These are phyloP conservation scores for Ogataea parapolymorpha DNA, from an alignment of 805 yeast species.

Conservation along the genomic window DNA sequence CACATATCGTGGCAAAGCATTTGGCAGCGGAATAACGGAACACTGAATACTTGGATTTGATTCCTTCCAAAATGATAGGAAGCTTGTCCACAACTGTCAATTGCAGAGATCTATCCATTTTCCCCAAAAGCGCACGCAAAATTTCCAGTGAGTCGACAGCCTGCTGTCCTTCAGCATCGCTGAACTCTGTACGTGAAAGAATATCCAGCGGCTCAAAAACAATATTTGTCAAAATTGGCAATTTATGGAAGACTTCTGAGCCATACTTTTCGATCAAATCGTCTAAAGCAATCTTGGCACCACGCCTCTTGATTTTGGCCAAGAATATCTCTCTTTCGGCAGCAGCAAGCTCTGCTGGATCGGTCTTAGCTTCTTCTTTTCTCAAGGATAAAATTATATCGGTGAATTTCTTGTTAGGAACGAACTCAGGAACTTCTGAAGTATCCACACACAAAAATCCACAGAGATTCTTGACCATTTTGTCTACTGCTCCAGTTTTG, in stretches of 20 bases:
- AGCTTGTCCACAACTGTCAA: conserved; percentile 50
- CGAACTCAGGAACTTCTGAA: conserved; percentile 90
- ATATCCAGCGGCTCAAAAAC: conserved; percentile 62
- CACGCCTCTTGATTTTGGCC: conserved; percentile 79
- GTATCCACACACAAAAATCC: conserved; percentile 95
- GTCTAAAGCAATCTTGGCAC: conserved; percentile 72
- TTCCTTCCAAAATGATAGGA: conserved; percentile 47
- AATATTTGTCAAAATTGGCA: conserved; percentile 63
- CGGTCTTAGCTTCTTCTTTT: conserved; percentile 70
- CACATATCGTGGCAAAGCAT: conserved; percentile 77
- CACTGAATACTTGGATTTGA: conserved; percentile 73
- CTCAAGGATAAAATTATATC: conserved; percentile 67
- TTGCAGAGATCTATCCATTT: conserved; percentile 47
- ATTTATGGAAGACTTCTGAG: conserved; percentile 48
- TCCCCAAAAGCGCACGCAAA: conserved; percentile 67
- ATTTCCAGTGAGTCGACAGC: conserved; percentile 86
- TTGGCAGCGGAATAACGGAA: conserved; percentile 88
- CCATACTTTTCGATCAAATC: conserved; percentile 53
- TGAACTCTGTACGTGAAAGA: conserved; percentile 27
- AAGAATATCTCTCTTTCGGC: conserved; percentile 62
- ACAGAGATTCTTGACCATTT: conserved; percentile 84
- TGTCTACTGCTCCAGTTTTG: conserved; percentile 77
- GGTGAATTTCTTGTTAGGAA: conserved; percentile 52
- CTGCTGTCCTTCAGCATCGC: conserved; percentile 62
- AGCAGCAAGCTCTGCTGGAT: conserved; percentile 56